Base-by-base conservation (phyloP, 768 basidiomycete genomes). In the Hygrocybe punicea region DNA sequence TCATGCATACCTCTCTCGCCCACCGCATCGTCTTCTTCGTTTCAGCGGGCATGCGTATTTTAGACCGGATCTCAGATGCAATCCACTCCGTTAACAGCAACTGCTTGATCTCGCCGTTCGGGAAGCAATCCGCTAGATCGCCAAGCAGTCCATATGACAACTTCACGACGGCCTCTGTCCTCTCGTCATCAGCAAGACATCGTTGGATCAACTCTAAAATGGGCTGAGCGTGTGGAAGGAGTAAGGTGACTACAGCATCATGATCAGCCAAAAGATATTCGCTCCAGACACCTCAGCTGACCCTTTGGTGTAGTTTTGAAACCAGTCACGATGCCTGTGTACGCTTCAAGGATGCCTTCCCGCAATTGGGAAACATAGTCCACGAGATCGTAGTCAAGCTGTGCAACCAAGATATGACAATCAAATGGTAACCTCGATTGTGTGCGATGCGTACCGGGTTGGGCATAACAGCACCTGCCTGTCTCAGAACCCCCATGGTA, bases 271-370 rank as follows among this genome's bases (percentile, higher is more conserved):
- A 56, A 13, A 60, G 53, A 64, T 21, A 29, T 42, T 54, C 10
- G 25, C 13, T 33, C 10, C 48, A 37, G 33, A 48, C 46, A 17
- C 8, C 16, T 23, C 11, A 45, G 19, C n/a, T 58, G 63, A 91
- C 93, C 82, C 75, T 92, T 86, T 19, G 84, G 82, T 1, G 88
- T 89, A 64, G 84, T 85, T 78, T 94, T 95, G 67, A 98, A 76
- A 0, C 90, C 94, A 36, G 91, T 87, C 58, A 98, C 86, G 60
- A 99, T 87, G 23, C 96, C 95, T 4, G 91, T 96, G 66, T 97
- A 98, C 2, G 97, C 96, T 71, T 99, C 97, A 33, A 98, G 76
- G 62, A 99, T 98, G 45, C 93, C 93, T 65, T 98, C 97, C 36
- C 97, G 85, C 56, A 99, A 80, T 53, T 84, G 84, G 53, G 84